Conservation (phyloP, 495 filamentous ascomycete species). For the Aspergillus sclerotioniger region DNA sequence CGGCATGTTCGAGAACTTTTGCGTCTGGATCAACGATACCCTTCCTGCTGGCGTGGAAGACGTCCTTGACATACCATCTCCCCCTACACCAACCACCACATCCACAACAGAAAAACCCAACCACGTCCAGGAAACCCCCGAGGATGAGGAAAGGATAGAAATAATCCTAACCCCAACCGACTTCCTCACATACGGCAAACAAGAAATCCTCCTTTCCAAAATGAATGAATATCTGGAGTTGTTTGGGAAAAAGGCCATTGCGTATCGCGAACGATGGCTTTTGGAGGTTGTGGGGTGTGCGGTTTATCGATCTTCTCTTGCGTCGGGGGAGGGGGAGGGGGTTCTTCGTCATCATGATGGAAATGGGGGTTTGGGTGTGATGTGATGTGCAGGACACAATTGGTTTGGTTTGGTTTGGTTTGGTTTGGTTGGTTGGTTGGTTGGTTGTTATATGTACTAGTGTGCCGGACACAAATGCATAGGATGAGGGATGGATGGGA, state of each 20-base stretch:
- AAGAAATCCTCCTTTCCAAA: slow-evolving; percentile 1
- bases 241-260: slow-evolving; percentile 30
- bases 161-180: neutral
- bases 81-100: neutral
- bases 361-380: no score
- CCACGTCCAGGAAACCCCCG: neutral
- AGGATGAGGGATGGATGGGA: no score
- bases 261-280: slow-evolving; percentile 40
- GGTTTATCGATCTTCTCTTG: neutral
- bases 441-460: no score
- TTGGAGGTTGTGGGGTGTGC: slow-evolving; percentile 36
- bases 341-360: no score
- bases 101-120: neutral
- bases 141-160: neutral
- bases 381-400: neutral
- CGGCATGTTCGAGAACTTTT: slow-evolving; percentile 1
- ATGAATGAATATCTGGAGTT: slow-evolving; percentile 25
- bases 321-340: no score
- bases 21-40: neutral
- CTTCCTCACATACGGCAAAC: neutral
- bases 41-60: neutral
- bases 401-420: no score
- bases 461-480: no score
- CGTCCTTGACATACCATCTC: neutral
- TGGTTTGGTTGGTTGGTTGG: no score